Conservation (phyloP, 1,284 basidiomycete genomes). For the Cryptococcus hybrid region DNA sequence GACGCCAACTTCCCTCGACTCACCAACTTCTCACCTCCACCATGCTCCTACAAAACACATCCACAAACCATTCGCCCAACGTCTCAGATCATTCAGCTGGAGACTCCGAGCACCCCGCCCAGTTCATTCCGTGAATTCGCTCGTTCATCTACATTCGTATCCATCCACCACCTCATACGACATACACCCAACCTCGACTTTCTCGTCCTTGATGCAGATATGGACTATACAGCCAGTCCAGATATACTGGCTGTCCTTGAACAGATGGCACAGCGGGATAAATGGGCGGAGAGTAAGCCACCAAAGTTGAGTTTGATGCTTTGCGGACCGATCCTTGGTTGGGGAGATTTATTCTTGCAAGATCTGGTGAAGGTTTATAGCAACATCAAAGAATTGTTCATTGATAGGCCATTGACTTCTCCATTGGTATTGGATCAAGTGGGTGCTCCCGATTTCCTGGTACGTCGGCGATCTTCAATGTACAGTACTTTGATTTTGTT, state of each 20-base stretch:
- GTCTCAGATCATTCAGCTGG: slow-evolving; percentile 44
- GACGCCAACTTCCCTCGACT: slow-evolving; percentile 15
- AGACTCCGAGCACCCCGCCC: slow-evolving; percentile 39
- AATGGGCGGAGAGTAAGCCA: slow-evolving; percentile 3
- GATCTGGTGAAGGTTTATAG: slow-evolving; percentile 29
- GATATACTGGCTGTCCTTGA: slow-evolving; percentile 31
- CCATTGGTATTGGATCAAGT: too few species aligned
- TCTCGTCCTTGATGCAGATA: slow-evolving; percentile 43
- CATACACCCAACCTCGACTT: slow-evolving; percentile 36
- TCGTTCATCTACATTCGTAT: slow-evolving; percentile 38
- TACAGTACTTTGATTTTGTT: too few species aligned
- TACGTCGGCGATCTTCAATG: too few species aligned
- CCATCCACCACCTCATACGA: slow-evolving; percentile 34
- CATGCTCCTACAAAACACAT: neutral
- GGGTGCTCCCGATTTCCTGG: too few species aligned
- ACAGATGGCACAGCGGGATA: slow-evolving; percentile 23
- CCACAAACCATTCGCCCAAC: slow-evolving; percentile 16
- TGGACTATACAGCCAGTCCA: slow-evolving; percentile 29
- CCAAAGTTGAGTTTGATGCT: slow-evolving; percentile 34
- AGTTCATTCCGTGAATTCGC: slow-evolving; percentile 26
- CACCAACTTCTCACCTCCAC: slow-evolving; percentile 16
- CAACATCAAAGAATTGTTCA: slow-evolving; percentile 43
- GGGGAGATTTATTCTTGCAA: slow-evolving; percentile 33
- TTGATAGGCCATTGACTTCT: slow-evolving; percentile 34
- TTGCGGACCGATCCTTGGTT: slow-evolving; percentile 42